Evolutionary conservation across 352 stramenopile genomes (phyloP).

Genomic region (Phytophthora cryptogea): DNA sequence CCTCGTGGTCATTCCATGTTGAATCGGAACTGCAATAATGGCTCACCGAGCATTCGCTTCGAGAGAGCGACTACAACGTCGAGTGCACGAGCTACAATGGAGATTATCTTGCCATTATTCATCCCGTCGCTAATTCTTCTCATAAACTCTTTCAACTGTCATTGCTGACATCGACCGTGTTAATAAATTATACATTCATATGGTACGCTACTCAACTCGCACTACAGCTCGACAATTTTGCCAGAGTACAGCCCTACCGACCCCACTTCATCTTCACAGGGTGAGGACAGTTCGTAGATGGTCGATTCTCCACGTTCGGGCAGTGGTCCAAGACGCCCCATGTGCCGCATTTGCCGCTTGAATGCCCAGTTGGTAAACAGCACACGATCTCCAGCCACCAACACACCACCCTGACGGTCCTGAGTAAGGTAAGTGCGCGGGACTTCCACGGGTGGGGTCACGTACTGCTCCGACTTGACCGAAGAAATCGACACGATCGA

Average conservation of each 20-base stretch:
- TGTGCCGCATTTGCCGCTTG: constrained; percentile 28
- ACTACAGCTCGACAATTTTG: constrained; percentile 37
- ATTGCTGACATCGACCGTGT: constrained; percentile 3
- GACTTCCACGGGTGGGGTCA: constrained; percentile 38
- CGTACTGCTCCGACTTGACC: constrained; percentile 14
- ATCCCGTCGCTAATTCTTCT: no score
- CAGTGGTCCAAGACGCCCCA: constrained; percentile 21
- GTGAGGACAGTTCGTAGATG: background rate
- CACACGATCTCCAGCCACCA: constrained; percentile 37
- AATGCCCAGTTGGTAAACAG: constrained; percentile 43
- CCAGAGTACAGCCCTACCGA: constrained; percentile 19
- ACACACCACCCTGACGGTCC: constrained; percentile 33
- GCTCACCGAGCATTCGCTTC: no score
- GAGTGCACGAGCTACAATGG: no score
- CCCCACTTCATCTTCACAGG: background rate
- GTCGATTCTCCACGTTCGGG: constrained; percentile 21
- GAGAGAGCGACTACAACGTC: no score
- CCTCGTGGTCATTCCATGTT: no score
- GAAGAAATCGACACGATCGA: constrained; percentile 24
- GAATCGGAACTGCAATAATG: no score
- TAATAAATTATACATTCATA: constrained; percentile 31
- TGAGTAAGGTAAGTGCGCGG: constrained; percentile 34
- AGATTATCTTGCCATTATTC: no score
- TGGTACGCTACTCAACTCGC: background rate
- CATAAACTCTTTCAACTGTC: background rate